Evolutionary conservation across 2,329 filamentous ascomycete species (phyloP).

Genomic region (Cladosporium sp.): DNA sequence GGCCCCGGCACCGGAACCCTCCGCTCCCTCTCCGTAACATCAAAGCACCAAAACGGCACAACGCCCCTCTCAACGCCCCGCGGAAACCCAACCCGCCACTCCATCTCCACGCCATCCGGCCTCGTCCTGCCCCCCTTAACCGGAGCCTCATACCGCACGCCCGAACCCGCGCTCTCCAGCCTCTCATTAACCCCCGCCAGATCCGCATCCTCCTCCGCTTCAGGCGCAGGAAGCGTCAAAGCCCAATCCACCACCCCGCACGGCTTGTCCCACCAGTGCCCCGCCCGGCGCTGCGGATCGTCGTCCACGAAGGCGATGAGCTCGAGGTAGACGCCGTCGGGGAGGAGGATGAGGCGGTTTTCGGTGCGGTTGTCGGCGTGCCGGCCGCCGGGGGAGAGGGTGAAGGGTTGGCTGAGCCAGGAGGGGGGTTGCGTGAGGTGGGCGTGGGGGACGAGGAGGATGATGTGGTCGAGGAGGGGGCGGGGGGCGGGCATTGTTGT

Average conservation of each 20-base stretch:
- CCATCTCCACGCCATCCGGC: slow-evolving; percentile 50
- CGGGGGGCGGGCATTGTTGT: not conserved
- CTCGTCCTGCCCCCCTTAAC: slow-evolving; percentile 47
- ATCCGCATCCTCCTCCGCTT: slow-evolving; percentile 16
- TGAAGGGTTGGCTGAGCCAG: slow-evolving; percentile 50
- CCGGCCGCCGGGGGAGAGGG: slow-evolving; percentile 53
- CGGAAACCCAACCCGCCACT: slow-evolving; percentile 54
- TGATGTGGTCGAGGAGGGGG: slow-evolving; percentile 54
- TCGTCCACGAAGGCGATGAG: slow-evolving; percentile 56
- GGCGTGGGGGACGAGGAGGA: slow-evolving; percentile 53
- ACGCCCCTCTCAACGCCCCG: slow-evolving; percentile 41
- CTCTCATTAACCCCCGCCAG: slow-evolving; percentile 17
- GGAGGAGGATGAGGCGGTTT: slow-evolving; percentile 57
- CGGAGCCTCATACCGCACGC: slow-evolving; percentile 45
- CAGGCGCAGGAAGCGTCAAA: slow-evolving; percentile 35
- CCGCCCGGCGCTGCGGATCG: slow-evolving; percentile 33
- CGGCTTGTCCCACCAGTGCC: slow-evolving; percentile 52
- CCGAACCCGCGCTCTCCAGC: slow-evolving; percentile 20
- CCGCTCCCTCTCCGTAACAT: slow-evolving; percentile 51
- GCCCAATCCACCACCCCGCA: slow-evolving; percentile 57
- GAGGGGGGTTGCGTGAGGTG: slow-evolving; percentile 43
- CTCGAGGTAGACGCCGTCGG: slow-evolving; percentile 61
- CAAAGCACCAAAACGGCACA: slow-evolving; percentile 61
- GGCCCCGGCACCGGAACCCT: slow-evolving; percentile 45
- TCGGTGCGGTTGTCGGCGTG: slow-evolving; percentile 56